Evolutionary conservation across 768 basidiomycete species (phyloP), one percentile per base, ranked within the genome.

Genomic region (Amanita subjunquillea): DNA sequence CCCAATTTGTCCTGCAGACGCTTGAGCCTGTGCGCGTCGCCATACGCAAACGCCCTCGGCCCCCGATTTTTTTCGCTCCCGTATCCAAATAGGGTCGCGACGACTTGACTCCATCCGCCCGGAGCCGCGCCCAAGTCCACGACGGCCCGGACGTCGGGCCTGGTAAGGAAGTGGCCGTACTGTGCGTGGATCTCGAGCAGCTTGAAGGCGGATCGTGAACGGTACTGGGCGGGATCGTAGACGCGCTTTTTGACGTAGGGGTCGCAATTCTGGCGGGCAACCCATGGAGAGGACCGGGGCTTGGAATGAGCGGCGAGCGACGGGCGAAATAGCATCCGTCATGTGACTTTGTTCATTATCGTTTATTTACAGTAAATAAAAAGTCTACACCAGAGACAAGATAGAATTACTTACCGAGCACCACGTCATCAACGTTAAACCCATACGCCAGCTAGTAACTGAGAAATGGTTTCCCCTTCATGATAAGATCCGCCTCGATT

Each of bases 61-160:
- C 2, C 20, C 2, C 4, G 15, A 22, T 17, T 1, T 25, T 27
- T 22, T 13, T 15, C 37, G 25, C 59, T 54, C 30, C 57, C 58
- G 74, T 77, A 80, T 2, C 83, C 82, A n/a, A 89, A 62, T 52
- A 78, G 76, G 30, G 71, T 72, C 0, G 80, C 76, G 12, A 80
- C 82, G 9, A 92, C 92, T 62, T 96, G 93, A 47, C 85, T 87
- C 94, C 95, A 98, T 0, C 91, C 91, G 0, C 93, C 93, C 0
- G 94, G 95, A 0, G 92, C 90, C 0, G 89, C 89, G 13, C 95
- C 94, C 20, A 96, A 77, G 66, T 96, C 94, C 1, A 94, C 80
- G 0, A 95, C 80, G 15, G 77, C 72, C 1, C 65, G 71, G 4
- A 86, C 78, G 50, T 85, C 74, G 23, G 67, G 64, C 42, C 73